Evolutionary conservation across 495 filamentous ascomycete species (phyloP).

Genomic region (Lasiosphaeria ovina): DNA sequence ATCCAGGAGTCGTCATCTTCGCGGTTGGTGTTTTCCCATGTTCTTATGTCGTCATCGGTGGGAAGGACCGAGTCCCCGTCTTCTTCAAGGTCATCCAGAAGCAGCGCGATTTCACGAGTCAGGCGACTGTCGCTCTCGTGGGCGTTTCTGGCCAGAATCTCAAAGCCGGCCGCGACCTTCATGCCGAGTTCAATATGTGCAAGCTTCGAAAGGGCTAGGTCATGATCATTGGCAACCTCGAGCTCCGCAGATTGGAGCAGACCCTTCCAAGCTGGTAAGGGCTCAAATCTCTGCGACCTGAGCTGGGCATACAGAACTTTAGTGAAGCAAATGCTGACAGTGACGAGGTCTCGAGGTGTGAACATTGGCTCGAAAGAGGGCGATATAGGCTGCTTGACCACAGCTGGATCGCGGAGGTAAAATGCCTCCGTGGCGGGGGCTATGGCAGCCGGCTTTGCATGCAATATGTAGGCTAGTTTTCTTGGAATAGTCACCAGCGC

Average conservation of each 20-base stretch:
- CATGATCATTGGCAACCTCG: constrained; percentile 6
- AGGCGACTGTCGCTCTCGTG: constrained; percentile 61
- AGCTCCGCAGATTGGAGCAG: constrained; percentile 27
- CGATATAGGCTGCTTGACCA: constrained; percentile 64
- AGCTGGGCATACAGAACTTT: constrained; percentile 88
- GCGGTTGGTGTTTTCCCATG: constrained; percentile 57
- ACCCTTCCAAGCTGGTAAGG: constrained; percentile 62
- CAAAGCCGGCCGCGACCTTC: constrained; percentile 87
- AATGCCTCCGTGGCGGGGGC: constrained; percentile 86
- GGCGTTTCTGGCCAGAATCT: constrained; percentile 73
- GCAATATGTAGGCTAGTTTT: constrained; percentile 77
- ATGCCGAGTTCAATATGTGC: constrained; percentile 71
- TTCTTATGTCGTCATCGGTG: constrained; percentile 65
- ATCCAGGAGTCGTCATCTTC: constrained; percentile 91
- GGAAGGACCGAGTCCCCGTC: constrained; percentile 60
- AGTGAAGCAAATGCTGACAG: constrained; percentile 75
- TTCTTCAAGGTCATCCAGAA: constrained; percentile 68
- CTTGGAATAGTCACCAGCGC: constrained; percentile 71
- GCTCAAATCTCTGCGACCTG: constrained; percentile 78
- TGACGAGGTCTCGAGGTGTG: constrained; percentile 74
- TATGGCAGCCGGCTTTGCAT: constrained; percentile 67
- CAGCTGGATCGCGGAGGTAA: constrained; percentile 84
- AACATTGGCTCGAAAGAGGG: constrained; percentile 49
- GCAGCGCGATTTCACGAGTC: constrained; percentile 68
- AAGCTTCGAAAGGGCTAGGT: constrained; percentile 36